Conservation (phyloP, 352 stramenopile species). For the Globisporangium canariense region DNA sequence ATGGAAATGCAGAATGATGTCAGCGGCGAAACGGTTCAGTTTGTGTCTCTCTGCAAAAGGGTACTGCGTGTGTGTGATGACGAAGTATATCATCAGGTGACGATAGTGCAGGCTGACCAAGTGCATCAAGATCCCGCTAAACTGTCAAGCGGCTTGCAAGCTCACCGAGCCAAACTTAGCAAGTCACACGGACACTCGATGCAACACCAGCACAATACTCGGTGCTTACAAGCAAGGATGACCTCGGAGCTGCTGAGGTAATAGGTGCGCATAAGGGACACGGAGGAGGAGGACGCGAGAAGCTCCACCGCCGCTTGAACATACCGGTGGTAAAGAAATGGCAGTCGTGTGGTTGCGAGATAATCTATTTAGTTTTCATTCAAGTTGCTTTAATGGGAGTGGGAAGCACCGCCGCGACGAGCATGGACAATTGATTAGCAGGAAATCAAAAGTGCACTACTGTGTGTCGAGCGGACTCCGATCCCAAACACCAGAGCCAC, state of each 20-base stretch:
- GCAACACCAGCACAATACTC: neutral
- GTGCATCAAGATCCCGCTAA: neutral
- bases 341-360: neutral
- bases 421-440: slow-evolving; percentile 42
- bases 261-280: neutral
- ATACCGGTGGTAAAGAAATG: neutral
- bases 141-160: neutral
- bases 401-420: slow-evolving; percentile 16
- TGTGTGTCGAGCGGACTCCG: slow-evolving; percentile 14
- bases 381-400: slow-evolving; percentile 27
- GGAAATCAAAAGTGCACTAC: slow-evolving; percentile 35
- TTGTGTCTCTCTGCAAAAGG: neutral
- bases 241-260: neutral
- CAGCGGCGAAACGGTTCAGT: neutral
- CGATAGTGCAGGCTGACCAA: slow-evolving; percentile 4
- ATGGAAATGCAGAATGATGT: slow-evolving; percentile 11
- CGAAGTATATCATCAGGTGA: neutral
- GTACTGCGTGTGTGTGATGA: neutral
- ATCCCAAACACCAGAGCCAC: slow-evolving; percentile 28
- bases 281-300: neutral
- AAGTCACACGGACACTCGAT: neutral
- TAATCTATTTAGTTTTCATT: slow-evolving; percentile 40
- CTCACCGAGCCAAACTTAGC: neutral
- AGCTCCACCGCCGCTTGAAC: neutral
- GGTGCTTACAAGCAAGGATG: neutral